Percentiles rank a stretch among this genome's conserved stretches.
Evolutionary conservation across 768 basidiomycete genomes (phyloP).

Genomic region (Paxillus involutus): DNA sequence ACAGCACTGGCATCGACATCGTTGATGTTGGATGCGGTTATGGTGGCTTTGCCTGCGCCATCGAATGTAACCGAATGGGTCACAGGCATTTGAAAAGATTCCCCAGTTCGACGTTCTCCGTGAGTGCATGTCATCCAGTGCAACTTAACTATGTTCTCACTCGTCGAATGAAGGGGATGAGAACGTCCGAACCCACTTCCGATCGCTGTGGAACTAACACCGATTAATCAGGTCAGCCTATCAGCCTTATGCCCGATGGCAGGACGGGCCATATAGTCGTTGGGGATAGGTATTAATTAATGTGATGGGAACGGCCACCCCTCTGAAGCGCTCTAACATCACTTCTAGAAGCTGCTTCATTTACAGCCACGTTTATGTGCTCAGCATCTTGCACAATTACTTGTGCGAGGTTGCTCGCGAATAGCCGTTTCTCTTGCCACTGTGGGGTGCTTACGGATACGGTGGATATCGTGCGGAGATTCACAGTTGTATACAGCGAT

Average conservation of each 20-base stretch:
- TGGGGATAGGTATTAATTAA: conserved; percentile 17
- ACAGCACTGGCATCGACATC: conserved; percentile 14
- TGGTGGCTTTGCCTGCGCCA: conserved; percentile 27
- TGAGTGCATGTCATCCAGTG: conserved; percentile 4
- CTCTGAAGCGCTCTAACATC: conserved; percentile 14
- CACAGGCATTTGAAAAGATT: conserved; percentile 23
- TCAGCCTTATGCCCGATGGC: conserved; percentile 19
- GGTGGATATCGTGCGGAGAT: conserved; percentile 30
- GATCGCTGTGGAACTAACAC: neutral
- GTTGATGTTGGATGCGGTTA: conserved; percentile 21
- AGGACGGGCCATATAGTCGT: conserved; percentile 21
- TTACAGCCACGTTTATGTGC: conserved; percentile 12
- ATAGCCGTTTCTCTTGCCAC: conserved; percentile 13
- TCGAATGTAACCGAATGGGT: conserved; percentile 19
- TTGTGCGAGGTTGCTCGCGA: conserved; percentile 17
- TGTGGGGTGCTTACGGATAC: conserved; percentile 19
- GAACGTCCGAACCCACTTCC: neutral
- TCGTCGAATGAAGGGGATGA: conserved; percentile 12
- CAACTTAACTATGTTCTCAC: conserved; percentile 4
- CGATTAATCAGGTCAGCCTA: conserved; percentile 6
- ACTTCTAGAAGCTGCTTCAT: conserved; percentile 21
- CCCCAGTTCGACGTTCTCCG: conserved; percentile 11
- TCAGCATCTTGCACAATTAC: conserved; percentile 18
- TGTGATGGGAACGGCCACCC: conserved; percentile 8
- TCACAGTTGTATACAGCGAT: conserved; percentile 16